A percentile compares a stretch with the other conserved stretches of the same genome.
Conservation (phyloP, 139 green algal species). For the Coelastrella sp. region DNA sequence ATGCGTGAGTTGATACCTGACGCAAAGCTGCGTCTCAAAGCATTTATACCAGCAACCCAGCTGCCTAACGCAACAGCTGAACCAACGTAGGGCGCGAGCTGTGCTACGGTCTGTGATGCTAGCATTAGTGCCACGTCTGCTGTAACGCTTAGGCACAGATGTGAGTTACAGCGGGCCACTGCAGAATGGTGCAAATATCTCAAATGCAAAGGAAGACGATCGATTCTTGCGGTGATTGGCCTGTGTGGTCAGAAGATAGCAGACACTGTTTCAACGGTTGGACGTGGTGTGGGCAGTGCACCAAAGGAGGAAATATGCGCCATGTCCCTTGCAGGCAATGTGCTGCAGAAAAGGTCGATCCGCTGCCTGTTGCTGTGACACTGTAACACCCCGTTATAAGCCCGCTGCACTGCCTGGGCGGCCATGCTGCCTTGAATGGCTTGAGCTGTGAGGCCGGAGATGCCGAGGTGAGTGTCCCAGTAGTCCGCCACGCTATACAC, state of each 20-base stretch:
- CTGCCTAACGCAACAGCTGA: neutral
- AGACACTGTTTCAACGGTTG: neutral
- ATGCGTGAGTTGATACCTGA: neutral
- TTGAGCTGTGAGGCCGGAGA: no score
- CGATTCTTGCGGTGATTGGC: neutral
- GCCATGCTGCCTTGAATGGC: neutral
- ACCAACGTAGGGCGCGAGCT: neutral
- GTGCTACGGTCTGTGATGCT: neutral
- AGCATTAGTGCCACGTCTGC: neutral
- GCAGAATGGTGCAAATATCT: no score
- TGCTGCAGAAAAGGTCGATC: no score
- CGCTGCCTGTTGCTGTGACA: neutral
- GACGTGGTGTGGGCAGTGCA: neutral
- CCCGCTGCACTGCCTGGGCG: neutral
- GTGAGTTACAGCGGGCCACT: no score
- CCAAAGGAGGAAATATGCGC: no score
- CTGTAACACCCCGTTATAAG: neutral
- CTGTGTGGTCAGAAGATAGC: neutral
- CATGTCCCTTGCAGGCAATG: no score
- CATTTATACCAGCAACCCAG: neutral
- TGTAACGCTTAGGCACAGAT: neutral
- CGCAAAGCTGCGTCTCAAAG: neutral
- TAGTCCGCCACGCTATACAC: no score
- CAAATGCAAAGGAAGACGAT: no score
- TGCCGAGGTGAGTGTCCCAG: no score